A percentile compares a stretch with the other conserved stretches of the same genome.
Conservation (phyloP, 169 alveolate species). For the Amoebophrya sp. region DNA sequence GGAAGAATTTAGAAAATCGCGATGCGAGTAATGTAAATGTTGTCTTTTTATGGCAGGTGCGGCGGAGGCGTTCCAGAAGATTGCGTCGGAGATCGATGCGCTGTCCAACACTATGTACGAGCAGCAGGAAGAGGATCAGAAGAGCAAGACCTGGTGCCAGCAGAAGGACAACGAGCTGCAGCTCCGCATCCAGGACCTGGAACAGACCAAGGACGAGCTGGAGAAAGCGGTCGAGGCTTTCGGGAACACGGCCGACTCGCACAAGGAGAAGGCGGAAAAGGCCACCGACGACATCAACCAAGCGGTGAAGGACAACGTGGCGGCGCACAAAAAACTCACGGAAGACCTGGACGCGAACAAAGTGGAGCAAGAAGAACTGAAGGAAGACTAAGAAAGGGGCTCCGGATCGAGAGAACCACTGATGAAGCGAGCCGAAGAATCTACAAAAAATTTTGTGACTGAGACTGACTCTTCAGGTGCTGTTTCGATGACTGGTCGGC, state of each 20-base stretch:
- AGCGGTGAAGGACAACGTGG: background rate
- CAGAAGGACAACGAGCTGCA: background rate
- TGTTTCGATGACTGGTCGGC: too few relatives aligned
- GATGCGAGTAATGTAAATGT: background rate
- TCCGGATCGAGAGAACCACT: too few relatives aligned
- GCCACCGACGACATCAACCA: background rate
- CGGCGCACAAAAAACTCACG: background rate
- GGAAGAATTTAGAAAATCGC: too few relatives aligned
- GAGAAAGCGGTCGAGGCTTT: background rate
- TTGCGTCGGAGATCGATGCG: background rate
- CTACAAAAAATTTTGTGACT: too few relatives aligned
- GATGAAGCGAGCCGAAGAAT: too few relatives aligned
- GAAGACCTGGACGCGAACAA: background rate
- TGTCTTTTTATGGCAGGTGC: background rate
- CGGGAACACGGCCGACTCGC: background rate
- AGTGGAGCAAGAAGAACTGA: background rate
- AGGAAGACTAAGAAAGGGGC: too few relatives aligned
- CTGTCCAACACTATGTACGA: background rate
- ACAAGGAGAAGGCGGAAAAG: background rate
- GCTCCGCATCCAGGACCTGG: background rate
- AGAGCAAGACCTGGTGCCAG: background rate
- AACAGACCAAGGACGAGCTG: background rate
- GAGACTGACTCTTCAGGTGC: too few relatives aligned
- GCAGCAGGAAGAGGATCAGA: constrained; percentile 3
- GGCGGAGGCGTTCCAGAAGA: background rate